Evolutionary conservation across 305 asterid genomes (phyloP).

Genomic region (Vinca major): DNA sequence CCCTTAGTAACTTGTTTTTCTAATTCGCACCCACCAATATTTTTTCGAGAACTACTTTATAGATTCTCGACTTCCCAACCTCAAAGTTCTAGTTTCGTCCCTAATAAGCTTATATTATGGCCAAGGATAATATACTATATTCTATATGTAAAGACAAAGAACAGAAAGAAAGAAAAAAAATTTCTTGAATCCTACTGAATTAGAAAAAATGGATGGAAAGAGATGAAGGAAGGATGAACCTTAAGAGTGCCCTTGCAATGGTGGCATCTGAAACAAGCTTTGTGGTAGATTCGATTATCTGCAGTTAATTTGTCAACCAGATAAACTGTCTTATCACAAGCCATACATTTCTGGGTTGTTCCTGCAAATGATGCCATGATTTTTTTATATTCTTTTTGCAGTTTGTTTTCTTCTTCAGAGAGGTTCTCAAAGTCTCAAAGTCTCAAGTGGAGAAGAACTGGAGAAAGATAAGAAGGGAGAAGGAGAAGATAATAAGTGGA

Average conservation of each 20-base stretch:
- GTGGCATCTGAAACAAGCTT: conserved; percentile 97
- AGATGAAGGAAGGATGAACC: conserved; percentile 28
- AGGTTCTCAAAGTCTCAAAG: not conserved
- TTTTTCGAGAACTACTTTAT: no score
- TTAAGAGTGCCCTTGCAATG: conserved; percentile 97
- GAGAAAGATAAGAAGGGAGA: conserved; percentile 15
- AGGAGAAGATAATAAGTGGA: conserved; percentile 15
- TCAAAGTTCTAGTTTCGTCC: no score
- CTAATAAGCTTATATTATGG: no score
- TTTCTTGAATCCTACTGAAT: not conserved
- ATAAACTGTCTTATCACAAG: conserved; percentile 95
- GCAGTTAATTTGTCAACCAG: conserved; percentile 90
- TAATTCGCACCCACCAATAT: no score
- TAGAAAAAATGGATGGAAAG: not conserved
- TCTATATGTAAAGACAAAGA: not conserved
- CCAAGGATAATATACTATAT: not conserved
- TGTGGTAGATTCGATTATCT: conserved; percentile 84
- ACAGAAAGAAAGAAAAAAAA: not conserved
- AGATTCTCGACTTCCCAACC: no score
- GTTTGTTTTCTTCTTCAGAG: conserved; percentile 4
- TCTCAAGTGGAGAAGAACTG: not conserved
- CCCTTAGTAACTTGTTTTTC: no score
- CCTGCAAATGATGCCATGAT: conserved; percentile 89
- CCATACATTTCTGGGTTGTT: conserved; percentile 98
- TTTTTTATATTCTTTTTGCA: not conserved